Evolutionary conservation across 768 basidiomycete genomes (phyloP).

Genomic region (Lactarius hengduanensis): DNA sequence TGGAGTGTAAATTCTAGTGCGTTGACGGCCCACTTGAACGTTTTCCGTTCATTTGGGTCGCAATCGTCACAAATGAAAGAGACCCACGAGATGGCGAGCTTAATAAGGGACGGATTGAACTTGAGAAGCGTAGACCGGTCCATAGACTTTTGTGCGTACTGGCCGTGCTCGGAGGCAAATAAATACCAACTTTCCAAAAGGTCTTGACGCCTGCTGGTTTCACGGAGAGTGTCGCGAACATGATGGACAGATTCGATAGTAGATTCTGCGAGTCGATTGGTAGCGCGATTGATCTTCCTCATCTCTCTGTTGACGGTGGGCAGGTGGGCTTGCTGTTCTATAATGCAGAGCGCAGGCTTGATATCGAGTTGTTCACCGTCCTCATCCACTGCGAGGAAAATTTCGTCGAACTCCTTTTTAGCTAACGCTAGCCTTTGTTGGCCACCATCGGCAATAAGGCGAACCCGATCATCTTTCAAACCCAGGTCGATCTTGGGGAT

Average conservation of each 20-base stretch:
- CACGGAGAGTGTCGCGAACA: slow-evolving; percentile 66
- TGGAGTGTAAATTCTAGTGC: slow-evolving; percentile 91
- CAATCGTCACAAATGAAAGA: slow-evolving; percentile 98
- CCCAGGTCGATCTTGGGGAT: slow-evolving; percentile 79
- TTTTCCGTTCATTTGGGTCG: slow-evolving; percentile 91
- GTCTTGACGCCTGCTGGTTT: slow-evolving; percentile 71
- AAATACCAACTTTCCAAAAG: slow-evolving; percentile 90
- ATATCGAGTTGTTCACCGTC: slow-evolving; percentile 44
- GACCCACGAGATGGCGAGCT: slow-evolving; percentile 95
- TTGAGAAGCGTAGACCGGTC: slow-evolving; percentile 65
- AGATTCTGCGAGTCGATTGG: slow-evolving; percentile 86
- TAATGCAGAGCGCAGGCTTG: slow-evolving; percentile 35
- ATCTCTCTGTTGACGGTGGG: slow-evolving; percentile 87
- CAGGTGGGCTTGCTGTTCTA: slow-evolving; percentile 87
- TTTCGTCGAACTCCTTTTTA: slow-evolving; percentile 72
- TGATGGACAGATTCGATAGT: slow-evolving; percentile 91
- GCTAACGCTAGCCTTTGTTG: slow-evolving; percentile 70
- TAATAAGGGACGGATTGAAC: slow-evolving; percentile 82
- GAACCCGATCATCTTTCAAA: slow-evolving; percentile 83
- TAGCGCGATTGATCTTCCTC: slow-evolving; percentile 85
- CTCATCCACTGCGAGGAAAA: slow-evolving; percentile 63
- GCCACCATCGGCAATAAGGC: slow-evolving; percentile 88
- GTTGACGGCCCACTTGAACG: slow-evolving; percentile 97
- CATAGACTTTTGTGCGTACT: slow-evolving; percentile 86
- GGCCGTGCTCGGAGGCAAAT: slow-evolving; percentile 95